Evolutionary conservation across 768 basidiomycete genomes (phyloP).

Genomic region (Collybia sordida): DNA sequence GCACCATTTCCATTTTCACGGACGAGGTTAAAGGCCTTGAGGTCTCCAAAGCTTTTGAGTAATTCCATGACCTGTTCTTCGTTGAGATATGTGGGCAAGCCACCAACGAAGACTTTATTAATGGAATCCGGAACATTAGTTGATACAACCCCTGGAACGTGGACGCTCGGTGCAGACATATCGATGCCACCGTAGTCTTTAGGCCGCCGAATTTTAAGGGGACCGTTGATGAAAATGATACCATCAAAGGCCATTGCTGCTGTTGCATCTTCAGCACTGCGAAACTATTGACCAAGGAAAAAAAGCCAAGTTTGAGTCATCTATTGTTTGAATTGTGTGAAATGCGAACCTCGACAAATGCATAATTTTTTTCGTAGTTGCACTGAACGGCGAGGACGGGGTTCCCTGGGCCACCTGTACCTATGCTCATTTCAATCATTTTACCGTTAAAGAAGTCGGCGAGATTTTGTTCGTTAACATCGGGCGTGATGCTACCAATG

Average conservation of each 20-base stretch:
- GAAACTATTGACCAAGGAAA: constrained; percentile 64
- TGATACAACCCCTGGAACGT: constrained; percentile 94
- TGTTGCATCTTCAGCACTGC: constrained; percentile 94
- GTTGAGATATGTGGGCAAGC: constrained; percentile 91
- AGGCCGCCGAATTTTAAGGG: constrained; percentile 96
- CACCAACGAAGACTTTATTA: constrained; percentile 98
- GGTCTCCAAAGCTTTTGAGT: constrained; percentile 94
- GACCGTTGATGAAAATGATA: constrained; percentile 90
- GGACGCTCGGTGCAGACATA: constrained; percentile 61
- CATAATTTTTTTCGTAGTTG: constrained; percentile 99
- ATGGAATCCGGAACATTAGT: constrained; percentile 96
- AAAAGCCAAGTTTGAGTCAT: background rate
- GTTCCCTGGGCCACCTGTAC: constrained; percentile 81
- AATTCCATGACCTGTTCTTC: constrained; percentile 99
- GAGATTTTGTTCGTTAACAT: constrained; percentile 91
- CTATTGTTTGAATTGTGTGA: constrained; percentile 15
- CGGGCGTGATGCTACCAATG: constrained; percentile 94
- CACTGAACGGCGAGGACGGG: constrained; percentile 93
- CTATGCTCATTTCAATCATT: constrained; percentile 91
- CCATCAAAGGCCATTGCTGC: constrained; percentile 98
- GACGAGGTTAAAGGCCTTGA: constrained; percentile 97
- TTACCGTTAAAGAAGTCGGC: constrained; percentile 94
- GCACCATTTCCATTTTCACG: constrained; percentile 87
- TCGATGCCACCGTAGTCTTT: constrained; percentile 92
- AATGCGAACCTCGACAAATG: constrained; percentile 84